Conservation (phyloP, 441 rosid species). For the Gossypium aridum region DNA sequence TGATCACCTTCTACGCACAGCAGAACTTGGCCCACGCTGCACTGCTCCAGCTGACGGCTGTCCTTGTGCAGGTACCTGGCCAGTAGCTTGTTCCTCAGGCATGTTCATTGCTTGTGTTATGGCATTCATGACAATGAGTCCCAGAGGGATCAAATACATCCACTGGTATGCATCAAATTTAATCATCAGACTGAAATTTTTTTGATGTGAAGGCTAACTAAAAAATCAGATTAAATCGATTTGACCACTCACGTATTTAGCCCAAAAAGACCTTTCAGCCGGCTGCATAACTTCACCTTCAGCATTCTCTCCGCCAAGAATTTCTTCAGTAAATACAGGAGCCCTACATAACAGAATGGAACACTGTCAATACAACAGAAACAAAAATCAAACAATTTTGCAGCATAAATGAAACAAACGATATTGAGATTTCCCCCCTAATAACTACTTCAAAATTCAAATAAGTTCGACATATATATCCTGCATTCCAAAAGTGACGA, state of each 20-base stretch:
- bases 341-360: slow-evolving; percentile 37
- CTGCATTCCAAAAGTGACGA: background rate
- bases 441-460: background rate
- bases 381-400: background rate
- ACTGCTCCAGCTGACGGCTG: slow-evolving; percentile 36
- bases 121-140: slow-evolving; percentile 83
- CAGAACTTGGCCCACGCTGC: slow-evolving; percentile 43
- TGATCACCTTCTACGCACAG: slow-evolving; percentile 75
- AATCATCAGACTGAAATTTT: background rate
- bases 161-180: slow-evolving; percentile 40
- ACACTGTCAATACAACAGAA: background rate
- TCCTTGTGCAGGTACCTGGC: slow-evolving; percentile 39
- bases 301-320: slow-evolving; percentile 45
- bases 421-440: background rate
- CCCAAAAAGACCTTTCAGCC: slow-evolving; percentile 91
- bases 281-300: slow-evolving; percentile 64
- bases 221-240: background rate
- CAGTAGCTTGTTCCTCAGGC: slow-evolving; percentile 70
- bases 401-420: background rate
- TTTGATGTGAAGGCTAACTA: background rate
- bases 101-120: slow-evolving; percentile 85
- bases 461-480: background rate
- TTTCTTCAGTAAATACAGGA: slow-evolving; percentile 70
- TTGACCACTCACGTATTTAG: slow-evolving; percentile 78
- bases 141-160: slow-evolving; percentile 93